Conservation (phyloP, 2,329 filamentous ascomycete species). For the Hymenoscyphus salicellus region DNA sequence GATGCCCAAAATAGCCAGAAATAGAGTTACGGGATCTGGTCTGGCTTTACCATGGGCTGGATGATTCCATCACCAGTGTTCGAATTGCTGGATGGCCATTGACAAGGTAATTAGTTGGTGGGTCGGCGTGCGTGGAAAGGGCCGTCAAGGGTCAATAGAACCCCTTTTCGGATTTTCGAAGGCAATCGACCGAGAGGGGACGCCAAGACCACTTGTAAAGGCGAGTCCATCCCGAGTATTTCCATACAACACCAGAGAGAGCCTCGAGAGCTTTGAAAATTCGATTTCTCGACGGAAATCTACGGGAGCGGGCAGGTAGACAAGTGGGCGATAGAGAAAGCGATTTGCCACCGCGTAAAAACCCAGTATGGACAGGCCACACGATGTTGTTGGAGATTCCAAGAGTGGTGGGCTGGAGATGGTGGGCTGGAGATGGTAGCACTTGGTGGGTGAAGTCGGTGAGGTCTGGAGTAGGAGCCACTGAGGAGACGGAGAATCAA, state of each 20-base stretch:
- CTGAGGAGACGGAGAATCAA: not conserved
- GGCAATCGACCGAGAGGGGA: not conserved
- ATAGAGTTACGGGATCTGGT: not conserved
- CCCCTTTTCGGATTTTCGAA: not conserved
- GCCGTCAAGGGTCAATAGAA: not conserved
- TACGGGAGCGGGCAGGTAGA: not conserved
- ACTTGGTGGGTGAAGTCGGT: not conserved
- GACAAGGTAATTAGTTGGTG: not conserved
- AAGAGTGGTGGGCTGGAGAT: not conserved
- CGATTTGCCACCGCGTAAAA: slow-evolving; percentile 18
- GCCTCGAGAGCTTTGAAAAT: not conserved
- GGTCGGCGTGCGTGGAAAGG: not conserved
- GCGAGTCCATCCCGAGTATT: not conserved
- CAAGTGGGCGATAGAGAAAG: slow-evolving; percentile 23
- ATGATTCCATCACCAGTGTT: not conserved
- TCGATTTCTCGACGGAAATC: not conserved
- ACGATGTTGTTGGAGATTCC: not conserved
- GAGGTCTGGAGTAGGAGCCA: not conserved
- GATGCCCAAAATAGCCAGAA: not conserved
- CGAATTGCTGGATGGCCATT: not conserved
- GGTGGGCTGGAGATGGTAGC: not conserved
- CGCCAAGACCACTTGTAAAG: not conserved
- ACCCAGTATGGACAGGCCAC: not conserved
- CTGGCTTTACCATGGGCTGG: not conserved
- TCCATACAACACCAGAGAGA: no score